These are phyloP conservation scores for Aspergillus baeticus DNA, from an alignment of 495 filamentous ascomycete species.

Conservation along the genomic window DNA sequence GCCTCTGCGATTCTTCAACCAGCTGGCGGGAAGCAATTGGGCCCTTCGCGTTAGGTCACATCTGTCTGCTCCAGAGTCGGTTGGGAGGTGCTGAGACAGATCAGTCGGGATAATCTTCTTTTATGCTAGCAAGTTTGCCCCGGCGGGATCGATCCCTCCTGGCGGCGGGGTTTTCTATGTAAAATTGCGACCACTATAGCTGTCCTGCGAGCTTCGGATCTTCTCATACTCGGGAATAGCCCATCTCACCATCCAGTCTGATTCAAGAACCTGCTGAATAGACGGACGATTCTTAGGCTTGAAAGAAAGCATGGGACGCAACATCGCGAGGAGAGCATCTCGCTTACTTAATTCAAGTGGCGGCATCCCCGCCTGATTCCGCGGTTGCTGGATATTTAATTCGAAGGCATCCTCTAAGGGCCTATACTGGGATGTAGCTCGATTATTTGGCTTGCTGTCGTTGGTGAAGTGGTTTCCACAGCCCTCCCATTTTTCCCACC, in stretches of 20 bases:
- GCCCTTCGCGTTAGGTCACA: no score
- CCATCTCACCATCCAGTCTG: constrained; percentile 40
- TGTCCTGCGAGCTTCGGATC: constrained; percentile 9
- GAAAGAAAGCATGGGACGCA: constrained; percentile 36
- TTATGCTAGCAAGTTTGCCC: no score
- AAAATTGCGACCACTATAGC: no score
- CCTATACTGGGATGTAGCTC: constrained; percentile 9
- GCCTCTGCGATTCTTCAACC: no score
- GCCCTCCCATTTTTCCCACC: constrained; percentile 28
- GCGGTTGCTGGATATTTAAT: constrained; percentile 21
- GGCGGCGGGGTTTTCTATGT: no score
- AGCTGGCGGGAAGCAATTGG: no score
- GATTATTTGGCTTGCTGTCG: constrained; percentile 20
- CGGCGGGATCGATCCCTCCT: no score
- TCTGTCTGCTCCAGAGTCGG: no score
- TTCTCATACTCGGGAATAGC: constrained; percentile 29
- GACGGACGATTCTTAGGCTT: constrained; percentile 29
- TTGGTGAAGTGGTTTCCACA: constrained; percentile 19
- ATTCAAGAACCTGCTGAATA: constrained; percentile 28
- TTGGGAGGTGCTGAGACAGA: no score
- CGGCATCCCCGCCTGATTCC: constrained; percentile 13
- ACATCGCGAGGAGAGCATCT: constrained; percentile 30
- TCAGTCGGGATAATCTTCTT: no score
- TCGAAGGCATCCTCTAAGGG: constrained; percentile 26
- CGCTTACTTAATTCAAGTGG: constrained; percentile 24